Base-by-base conservation (phyloP, 2,329 filamentous ascomycete genomes). In the Fusarium piperis region DNA sequence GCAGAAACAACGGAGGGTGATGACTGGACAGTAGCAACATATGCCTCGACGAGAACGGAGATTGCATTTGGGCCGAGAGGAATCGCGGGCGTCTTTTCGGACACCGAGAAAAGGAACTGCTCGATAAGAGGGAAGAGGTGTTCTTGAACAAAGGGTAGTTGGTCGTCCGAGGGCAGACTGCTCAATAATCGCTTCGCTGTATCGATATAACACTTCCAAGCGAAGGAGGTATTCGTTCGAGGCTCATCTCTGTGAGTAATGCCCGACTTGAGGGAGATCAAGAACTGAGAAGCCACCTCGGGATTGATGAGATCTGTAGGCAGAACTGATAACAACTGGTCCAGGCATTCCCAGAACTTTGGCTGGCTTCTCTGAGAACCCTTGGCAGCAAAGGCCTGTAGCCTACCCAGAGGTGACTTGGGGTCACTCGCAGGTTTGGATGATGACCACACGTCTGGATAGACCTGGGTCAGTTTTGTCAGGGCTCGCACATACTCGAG, bases 331-430 rank as follows among this genome's bases (percentile, higher is more conserved):
- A 97, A 78, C 0, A 98, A 81, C 32, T 85, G 83, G 39, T 87
- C 85, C 33, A 97, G 79, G 16, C 88, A 88, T 28, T 85, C 81
- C 96, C 96, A 99, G 77, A 91, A 97, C 11, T 86, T 87, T 4
- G 86, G 82, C 0, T 89, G 85, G 4, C 92, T 92, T n/a, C 90
- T 89, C 76, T 98, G 93, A 0, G 95, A 97, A 3, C 96, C 95
- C 75, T 91, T 93, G 68, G 93, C 91, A 8, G 98, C 84, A 73
- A 97, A 96, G 10, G 90, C 84, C 56, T 89, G 87, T 5, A 99
- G 81, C 23, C 91, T 83, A 5, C 83, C 83, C 2, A 88, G 72
- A 0, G 88, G 85, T 2, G 87, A 81, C 63, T 87, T 89, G 70
- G 89, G 88, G n/a, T 83, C 83, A 15, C 79, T 83, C 0, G 78